Conservation (phyloP, 1,284 basidiomycete species). For the Leccinum proximum region DNA sequence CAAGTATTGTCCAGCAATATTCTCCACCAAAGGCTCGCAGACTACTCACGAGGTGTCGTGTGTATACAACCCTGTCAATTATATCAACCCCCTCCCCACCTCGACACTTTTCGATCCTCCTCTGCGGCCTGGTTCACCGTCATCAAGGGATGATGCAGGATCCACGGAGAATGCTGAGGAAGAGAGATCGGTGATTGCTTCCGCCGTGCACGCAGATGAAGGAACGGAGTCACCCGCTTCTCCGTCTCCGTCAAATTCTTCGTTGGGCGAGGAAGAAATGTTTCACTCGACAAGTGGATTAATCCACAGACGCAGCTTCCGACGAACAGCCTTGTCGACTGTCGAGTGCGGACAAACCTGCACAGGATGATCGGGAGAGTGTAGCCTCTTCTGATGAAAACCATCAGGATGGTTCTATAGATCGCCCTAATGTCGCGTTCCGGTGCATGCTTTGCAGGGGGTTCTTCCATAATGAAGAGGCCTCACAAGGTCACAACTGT, state of each 20-base stretch:
- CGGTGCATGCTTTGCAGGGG: constrained; percentile 18
- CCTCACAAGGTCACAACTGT: constrained; percentile 19
- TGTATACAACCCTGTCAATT: background rate
- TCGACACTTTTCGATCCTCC: background rate
- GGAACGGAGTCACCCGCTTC: background rate
- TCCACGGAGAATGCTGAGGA: background rate
- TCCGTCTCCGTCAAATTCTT: constrained; percentile 8
- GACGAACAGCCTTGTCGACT: background rate
- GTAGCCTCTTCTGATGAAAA: constrained; percentile 2
- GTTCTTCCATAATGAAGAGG: constrained; percentile 16
- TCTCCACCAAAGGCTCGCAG: background rate
- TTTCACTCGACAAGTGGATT: constrained; percentile 6
- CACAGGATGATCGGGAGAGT: constrained; percentile 1
- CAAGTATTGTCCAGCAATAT: constrained; percentile 10
- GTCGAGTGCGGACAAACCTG: background rate
- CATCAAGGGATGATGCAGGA: background rate
- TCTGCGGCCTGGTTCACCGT: background rate
- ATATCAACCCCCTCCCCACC: background rate
- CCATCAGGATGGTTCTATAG: constrained; percentile 1
- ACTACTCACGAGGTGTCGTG: constrained; percentile 14
- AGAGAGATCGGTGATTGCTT: background rate
- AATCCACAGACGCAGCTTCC: background rate
- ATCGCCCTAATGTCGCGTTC: background rate
- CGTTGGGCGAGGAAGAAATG: constrained; percentile 12
- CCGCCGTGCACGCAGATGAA: background rate